Percentiles rank a stretch among this genome's conserved stretches.
Conservation (phyloP, 2,329 filamentous ascomycete genomes). For the Fusarium acutatum region DNA sequence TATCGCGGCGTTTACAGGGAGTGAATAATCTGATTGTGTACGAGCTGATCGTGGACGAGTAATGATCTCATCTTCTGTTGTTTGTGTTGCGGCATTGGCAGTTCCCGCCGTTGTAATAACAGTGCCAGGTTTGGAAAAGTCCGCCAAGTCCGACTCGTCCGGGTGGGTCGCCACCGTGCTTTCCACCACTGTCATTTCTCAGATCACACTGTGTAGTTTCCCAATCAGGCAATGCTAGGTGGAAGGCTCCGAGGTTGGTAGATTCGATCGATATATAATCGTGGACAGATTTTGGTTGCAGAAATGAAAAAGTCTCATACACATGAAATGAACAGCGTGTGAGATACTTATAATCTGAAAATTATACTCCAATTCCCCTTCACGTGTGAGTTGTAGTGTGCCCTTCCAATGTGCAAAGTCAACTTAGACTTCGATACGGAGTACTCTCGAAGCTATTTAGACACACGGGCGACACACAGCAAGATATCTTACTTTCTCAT, state of each 20-base stretch:
- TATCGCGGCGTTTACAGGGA: not conserved
- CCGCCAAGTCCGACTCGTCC: not conserved
- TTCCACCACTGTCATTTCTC: not conserved
- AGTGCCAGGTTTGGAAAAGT: not conserved
- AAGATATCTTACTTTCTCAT: not conserved
- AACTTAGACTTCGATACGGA: not conserved
- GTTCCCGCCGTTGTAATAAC: not conserved
- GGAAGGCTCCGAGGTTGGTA: not conserved
- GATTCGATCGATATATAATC: not conserved
- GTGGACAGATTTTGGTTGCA: not conserved
- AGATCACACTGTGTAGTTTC: not conserved
- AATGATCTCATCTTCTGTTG: conserved; percentile 23
- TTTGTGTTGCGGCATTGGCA: conserved; percentile 2
- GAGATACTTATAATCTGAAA: not conserved
- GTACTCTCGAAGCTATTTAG: not conserved
- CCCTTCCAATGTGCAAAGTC: not conserved
- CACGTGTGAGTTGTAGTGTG: not conserved
- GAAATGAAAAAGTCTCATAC: not conserved
- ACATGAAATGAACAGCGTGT: not conserved
- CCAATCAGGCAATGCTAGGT: not conserved
- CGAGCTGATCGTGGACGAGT: not conserved
- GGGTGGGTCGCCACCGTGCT: not conserved
- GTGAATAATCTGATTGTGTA: not conserved
- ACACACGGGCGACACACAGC: not conserved
- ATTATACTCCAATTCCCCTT: not conserved